Conservation (phyloP, 2,329 filamentous ascomycete genomes). For the Penicillium sp. region DNA sequence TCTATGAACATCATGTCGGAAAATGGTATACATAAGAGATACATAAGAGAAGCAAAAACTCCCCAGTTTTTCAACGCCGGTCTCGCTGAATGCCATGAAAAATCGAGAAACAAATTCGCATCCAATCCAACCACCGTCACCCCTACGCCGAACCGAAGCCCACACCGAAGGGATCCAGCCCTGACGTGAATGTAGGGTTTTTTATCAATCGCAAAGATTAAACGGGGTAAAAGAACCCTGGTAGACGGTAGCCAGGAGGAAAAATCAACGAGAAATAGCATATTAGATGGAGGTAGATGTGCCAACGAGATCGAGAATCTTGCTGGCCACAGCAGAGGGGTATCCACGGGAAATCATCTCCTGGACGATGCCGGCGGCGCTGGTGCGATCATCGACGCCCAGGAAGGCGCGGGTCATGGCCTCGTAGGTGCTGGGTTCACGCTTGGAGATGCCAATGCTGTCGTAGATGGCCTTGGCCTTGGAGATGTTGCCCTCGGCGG, state of each 20-base stretch:
- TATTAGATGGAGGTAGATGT: slow-evolving; percentile 25
- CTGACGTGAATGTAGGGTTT: slow-evolving; percentile 22
- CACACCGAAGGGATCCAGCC: slow-evolving; percentile 34
- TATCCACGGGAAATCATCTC: slow-evolving; percentile 92
- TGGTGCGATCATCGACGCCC: slow-evolving; percentile 70
- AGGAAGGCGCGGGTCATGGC: slow-evolving; percentile 95
- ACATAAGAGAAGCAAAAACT: slow-evolving; percentile 10
- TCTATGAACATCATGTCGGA: slow-evolving; percentile 22
- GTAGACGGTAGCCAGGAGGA: slow-evolving; percentile 10
- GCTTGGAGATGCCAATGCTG: slow-evolving; percentile 67
- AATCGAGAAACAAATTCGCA: slow-evolving; percentile 9
- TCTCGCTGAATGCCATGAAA: slow-evolving; percentile 22
- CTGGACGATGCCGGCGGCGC: slow-evolving; percentile 71
- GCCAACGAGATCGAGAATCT: slow-evolving; percentile 84
- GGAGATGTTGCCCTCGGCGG: slow-evolving; percentile 70
- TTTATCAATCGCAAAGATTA: slow-evolving; percentile 15
- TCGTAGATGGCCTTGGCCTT: slow-evolving; percentile 77
- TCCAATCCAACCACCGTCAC: slow-evolving; percentile 20
- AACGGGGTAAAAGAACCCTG: slow-evolving; percentile 12
- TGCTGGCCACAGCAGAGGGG: slow-evolving; percentile 83
- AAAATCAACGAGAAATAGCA: slow-evolving; percentile 5
- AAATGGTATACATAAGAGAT: slow-evolving; percentile 20
- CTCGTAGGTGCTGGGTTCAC: slow-evolving; percentile 97
- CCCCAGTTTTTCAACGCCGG: slow-evolving; percentile 14
- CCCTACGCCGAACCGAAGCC: slow-evolving; percentile 27